Conservation (phyloP, 768 basidiomycete species). For the Boletus pseudopeckii region DNA sequence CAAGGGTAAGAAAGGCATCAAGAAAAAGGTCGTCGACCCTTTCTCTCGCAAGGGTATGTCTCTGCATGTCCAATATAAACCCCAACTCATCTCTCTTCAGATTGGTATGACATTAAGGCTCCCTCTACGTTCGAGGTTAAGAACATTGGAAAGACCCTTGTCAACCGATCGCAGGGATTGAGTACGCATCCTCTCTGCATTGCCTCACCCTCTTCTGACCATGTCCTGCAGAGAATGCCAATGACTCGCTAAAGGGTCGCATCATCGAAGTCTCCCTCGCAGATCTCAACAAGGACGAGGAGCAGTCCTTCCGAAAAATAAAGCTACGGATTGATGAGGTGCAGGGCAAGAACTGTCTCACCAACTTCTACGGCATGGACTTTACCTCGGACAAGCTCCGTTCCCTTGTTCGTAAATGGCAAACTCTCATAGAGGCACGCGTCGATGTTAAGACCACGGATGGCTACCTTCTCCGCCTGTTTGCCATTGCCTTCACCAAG, state of each 20-base stretch:
- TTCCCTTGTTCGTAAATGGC: conserved; percentile 99
- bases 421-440: conserved; percentile 97
- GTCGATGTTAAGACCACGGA: conserved; percentile 99
- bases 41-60: conserved; percentile 94
- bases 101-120: conserved; percentile 99
- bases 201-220: conserved; percentile 6
- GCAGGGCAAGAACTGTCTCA: conserved; percentile 98
- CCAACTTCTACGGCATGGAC: conserved; percentile 99
- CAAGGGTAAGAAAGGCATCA: conserved; percentile 98
- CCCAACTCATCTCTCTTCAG: conserved; percentile 38
- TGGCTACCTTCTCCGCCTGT: conserved; percentile 98
- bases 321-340: conserved; percentile 95
- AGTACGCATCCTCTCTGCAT: conserved; percentile 57
- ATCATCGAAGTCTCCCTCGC: conserved; percentile 94
- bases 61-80: background rate
- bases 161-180: conserved; percentile 96
- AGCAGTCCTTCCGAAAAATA: conserved; percentile 99
- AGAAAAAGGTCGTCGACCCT: conserved; percentile 99
- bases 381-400: conserved; percentile 99
- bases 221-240: conserved; percentile 79
- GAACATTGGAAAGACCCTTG: conserved; percentile 98
- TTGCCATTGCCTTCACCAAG: conserved; percentile 99
- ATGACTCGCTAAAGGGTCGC: conserved; percentile 96
- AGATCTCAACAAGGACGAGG: conserved; percentile 99
- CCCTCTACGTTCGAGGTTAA: conserved; percentile 96